A percentile compares a stretch with the other conserved stretches of the same genome.
phyloP scores from a whole-genome alignment of 2,329 filamentous ascomycete species.

The Fusarium xyrophilum region DNA sequence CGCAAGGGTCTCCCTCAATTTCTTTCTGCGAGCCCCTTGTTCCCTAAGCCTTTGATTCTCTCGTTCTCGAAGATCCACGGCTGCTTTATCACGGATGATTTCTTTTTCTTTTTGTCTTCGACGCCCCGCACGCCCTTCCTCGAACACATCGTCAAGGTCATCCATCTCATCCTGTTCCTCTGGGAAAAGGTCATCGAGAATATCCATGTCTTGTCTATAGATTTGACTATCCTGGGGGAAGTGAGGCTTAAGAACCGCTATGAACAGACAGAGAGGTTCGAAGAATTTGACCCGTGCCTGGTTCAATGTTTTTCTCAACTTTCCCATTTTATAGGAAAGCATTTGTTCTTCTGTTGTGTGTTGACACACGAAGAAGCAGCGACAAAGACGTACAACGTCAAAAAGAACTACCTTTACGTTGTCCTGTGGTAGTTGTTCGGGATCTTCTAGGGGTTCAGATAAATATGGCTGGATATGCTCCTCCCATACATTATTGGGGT shows the following conservation, averaged over 20 bases:
- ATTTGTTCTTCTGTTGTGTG: slow-evolving; percentile 34
- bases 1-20: slow-evolving; percentile 56
- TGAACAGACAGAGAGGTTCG: slow-evolving; percentile 39
- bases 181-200: slow-evolving; percentile 29
- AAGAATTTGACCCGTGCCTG: slow-evolving; percentile 22
- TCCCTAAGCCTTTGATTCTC: slow-evolving; percentile 61
- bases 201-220: slow-evolving; percentile 33
- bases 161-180: slow-evolving; percentile 8
- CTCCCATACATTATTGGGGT: slow-evolving; percentile 31
- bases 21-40: slow-evolving; percentile 60
- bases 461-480: slow-evolving; percentile 28
- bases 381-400: slow-evolving; percentile 44
- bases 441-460: slow-evolving; percentile 18
- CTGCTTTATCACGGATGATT: slow-evolving; percentile 47
- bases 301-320: slow-evolving; percentile 28
- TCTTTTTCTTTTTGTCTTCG: slow-evolving; percentile 46
- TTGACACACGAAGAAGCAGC: slow-evolving; percentile 42
- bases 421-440: slow-evolving; percentile 8
- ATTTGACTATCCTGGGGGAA: slow-evolving; percentile 48
- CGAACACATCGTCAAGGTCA: slow-evolving; percentile 15
- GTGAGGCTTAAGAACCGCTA: slow-evolving; percentile 34
- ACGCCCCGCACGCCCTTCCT: slow-evolving; percentile 27
- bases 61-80: slow-evolving; percentile 61
- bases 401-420: slow-evolving; percentile 36
- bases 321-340: slow-evolving; percentile 17